Conservation (phyloP, 495 filamentous ascomycete species). For the Cudoniella acicularis region DNA sequence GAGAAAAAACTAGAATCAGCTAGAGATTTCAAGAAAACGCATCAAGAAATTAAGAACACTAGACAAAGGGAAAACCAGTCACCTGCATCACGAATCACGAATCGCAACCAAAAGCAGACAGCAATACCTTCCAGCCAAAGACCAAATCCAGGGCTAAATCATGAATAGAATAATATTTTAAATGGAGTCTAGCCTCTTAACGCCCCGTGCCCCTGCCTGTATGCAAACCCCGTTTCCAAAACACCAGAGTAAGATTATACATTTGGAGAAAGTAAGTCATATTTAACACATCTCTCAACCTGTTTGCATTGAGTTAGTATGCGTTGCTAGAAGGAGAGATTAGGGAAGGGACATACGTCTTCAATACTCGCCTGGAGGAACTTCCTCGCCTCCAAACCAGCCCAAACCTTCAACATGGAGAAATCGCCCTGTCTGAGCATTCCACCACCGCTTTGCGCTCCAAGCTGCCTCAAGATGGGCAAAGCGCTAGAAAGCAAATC, state of each 20-base stretch:
- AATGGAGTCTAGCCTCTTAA: too few relatives aligned
- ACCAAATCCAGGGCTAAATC: too few relatives aligned
- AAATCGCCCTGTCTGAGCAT: constrained; percentile 72
- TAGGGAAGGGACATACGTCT: constrained; percentile 54
- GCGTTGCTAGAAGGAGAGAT: not conserved
- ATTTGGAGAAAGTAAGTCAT: constrained; percentile 78
- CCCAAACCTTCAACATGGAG: constrained; percentile 93
- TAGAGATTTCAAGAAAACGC: too few relatives aligned
- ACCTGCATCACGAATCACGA: too few relatives aligned
- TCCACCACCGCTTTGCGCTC: constrained; percentile 67
- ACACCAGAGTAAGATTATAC: constrained; percentile 50
- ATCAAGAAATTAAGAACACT: too few relatives aligned
- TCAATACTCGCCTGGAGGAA: constrained; percentile 86
- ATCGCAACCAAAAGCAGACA: too few relatives aligned
- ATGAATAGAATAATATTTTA: too few relatives aligned
- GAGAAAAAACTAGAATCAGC: too few relatives aligned
- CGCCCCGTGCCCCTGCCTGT: not conserved
- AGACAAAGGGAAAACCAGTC: too few relatives aligned
- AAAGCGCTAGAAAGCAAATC: constrained; percentile 85
- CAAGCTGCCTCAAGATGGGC: constrained; percentile 86
- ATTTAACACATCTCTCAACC: constrained; percentile 77
- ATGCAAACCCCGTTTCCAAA: not conserved
- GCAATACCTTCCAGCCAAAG: too few relatives aligned
- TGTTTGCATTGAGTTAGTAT: constrained; percentile 29
- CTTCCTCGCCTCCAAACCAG: constrained; percentile 82